Base-by-base conservation (phyloP, 352 stramenopile species). In the Pythium myriotylum region DNA sequence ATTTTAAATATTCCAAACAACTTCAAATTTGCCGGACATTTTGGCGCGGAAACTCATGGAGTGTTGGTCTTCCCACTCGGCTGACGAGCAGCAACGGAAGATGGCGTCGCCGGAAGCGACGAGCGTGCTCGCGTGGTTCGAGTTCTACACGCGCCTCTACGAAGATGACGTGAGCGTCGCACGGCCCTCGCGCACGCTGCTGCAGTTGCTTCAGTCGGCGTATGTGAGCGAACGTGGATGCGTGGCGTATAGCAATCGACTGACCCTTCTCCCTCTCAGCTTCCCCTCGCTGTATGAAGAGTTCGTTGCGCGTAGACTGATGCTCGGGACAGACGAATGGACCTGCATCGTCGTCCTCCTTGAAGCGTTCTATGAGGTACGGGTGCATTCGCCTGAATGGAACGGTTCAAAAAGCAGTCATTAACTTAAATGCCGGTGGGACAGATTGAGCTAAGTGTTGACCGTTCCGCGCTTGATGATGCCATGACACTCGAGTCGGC, bases 341-440 rank as follows among this genome's bases (percentile, higher is more conserved):
- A 17, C 8, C 9, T 48, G 49, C 35, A 42, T 69, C 3, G 14
- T 74, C 20, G 6, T 40, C 4, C 24, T 76, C 20, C 59, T 81
- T 2, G 79, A 89, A 47, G 59, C 55, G 6, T 88, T 91, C 39
- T 89, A 88, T 17, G 81, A 91, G 70, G 75, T 84, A 26, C 27
- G 65, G 37, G 12, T 19, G 40, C 16, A 8, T 9, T 37, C 2
- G 13, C 8, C 26, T 3, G n/a, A 51, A 8, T 5, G 6, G n/a
- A 42, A 41, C 3, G 3, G n/a, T 8, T n/a, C n/a, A n/a, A n/a
- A n/a, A n/a, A n/a, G n/a, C 23, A 23, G 14, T 16, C 5, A 35
- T 35, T 35, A 35, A 35, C 29, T 35, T 35, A 35, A 35, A 5
- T 5, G 5, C 29, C 29, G 29, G 29, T 35, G 29, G n/a, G 35